Evolutionary conservation across 306 rosid genomes (phyloP).

Genomic region (Spatholobus suberectus): DNA sequence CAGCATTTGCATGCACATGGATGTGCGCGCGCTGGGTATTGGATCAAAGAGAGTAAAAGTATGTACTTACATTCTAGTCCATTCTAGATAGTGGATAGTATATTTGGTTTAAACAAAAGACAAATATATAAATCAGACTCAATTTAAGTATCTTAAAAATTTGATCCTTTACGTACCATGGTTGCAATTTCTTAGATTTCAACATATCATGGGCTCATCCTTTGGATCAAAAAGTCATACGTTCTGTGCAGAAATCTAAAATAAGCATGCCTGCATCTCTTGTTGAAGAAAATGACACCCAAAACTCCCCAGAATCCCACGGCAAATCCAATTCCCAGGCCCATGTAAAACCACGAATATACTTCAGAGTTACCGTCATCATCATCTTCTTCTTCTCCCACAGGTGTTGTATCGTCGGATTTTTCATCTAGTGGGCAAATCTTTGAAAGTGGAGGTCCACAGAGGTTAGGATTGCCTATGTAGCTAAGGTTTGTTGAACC

Average conservation of each 20-base stretch:
- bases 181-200: too few relatives aligned
- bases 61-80: too few relatives aligned
- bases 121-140: too few relatives aligned
- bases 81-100: too few relatives aligned
- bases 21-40: too few relatives aligned
- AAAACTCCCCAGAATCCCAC: conserved; percentile 20
- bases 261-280: conserved; percentile 32
- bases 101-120: too few relatives aligned
- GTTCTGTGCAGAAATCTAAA: not conserved
- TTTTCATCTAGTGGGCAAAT: not conserved
- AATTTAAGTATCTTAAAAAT: too few relatives aligned
- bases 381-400: not conserved
- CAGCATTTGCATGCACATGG: too few relatives aligned
- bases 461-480: not conserved
- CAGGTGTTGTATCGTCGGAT: not conserved
- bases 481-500: conserved; percentile 15
- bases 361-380: not conserved
- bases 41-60: too few relatives aligned
- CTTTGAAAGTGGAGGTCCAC: conserved; percentile 41
- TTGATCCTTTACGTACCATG: not conserved
- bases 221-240: not conserved
- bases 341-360: conserved; percentile 1
- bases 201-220: not conserved
- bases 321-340: conserved; percentile 37
- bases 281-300: not conserved